Conservation (phyloP, 352 stramenopile genomes). For the Pythium utonaiense region DNA sequence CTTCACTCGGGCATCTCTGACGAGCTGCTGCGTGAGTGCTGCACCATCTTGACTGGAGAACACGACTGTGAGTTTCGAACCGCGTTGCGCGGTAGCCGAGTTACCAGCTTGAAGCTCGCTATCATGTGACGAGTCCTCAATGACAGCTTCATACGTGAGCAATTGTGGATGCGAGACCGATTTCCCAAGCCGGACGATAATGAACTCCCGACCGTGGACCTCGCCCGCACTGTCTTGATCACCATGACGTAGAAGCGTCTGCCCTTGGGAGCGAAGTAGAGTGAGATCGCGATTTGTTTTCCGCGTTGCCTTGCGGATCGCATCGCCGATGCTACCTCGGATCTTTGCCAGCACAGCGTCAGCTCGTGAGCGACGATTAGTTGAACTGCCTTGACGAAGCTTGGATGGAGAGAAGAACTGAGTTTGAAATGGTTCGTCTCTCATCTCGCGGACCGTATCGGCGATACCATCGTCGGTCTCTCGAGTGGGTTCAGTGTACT, state of each 20-base stretch:
- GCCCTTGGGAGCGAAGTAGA: constrained; percentile 44
- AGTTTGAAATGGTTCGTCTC: constrained; percentile 44
- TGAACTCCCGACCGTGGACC: constrained; percentile 39
- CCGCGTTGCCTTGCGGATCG: constrained; percentile 47
- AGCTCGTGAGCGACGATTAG: constrained; percentile 17
- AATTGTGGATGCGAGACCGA: constrained; percentile 16
- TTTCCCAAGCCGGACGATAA: constrained; percentile 31
- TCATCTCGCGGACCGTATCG: constrained; percentile 61
- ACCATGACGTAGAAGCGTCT: constrained; percentile 40
- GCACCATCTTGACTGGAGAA: constrained; percentile 30
- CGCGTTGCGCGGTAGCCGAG: neutral
- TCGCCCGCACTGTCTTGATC: constrained; percentile 30
- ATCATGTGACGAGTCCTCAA: neutral
- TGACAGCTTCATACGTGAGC: constrained; percentile 37
- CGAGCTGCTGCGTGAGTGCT: constrained; percentile 27
- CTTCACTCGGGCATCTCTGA: constrained; percentile 28
- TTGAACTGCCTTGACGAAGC: neutral
- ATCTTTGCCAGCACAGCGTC: constrained; percentile 40
- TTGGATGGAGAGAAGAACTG: constrained; percentile 61
- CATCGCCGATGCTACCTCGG: constrained; percentile 49
- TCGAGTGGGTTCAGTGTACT: neutral
- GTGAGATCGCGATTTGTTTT: constrained; percentile 59
- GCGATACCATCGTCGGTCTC: constrained; percentile 40
- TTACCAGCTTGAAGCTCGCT: neutral
- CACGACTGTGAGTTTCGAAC: constrained; percentile 19